Percentiles rank a stretch among this genome's conserved stretches.
phyloP scores from a whole-genome alignment of 2,329 filamentous ascomycete genomes.

The Talaromyces sp. region DNA sequence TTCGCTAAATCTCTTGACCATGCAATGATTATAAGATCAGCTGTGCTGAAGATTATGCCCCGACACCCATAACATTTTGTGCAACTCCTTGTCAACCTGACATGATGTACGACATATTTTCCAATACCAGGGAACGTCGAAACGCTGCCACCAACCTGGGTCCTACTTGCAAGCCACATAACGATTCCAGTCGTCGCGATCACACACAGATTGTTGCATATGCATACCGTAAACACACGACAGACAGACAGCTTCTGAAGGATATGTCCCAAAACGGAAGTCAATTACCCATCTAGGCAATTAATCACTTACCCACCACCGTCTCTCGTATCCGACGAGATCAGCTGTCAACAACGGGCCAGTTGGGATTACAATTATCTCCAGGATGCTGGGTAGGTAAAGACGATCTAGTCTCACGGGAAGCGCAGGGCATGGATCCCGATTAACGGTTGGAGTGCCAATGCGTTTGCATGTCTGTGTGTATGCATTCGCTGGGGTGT shows the following conservation, averaged over 20 bases:
- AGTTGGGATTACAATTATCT: not conserved
- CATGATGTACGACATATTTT: not conserved
- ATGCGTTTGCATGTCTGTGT: not conserved
- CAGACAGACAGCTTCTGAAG: not conserved
- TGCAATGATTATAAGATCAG: not conserved
- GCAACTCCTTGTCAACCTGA: not conserved
- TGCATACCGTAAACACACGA: not conserved
- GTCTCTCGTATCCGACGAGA: not conserved
- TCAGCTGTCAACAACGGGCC: not conserved
- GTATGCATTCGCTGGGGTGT: not conserved
- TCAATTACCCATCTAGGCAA: constrained; percentile 3
- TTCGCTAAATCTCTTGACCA: not conserved
- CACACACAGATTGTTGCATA: not conserved
- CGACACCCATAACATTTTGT: not conserved
- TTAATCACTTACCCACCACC: not conserved
- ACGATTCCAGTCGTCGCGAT: not conserved
- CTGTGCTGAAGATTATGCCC: not conserved
- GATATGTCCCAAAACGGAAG: not conserved
- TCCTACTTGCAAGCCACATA: not conserved
- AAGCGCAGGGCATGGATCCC: not conserved
- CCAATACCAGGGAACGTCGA: not conserved
- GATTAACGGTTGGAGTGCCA: not conserved
- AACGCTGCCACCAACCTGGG: not conserved
- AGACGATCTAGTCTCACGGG: not conserved
- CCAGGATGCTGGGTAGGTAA: not conserved